Conservation (phyloP, 768 basidiomycete genomes). For the Russula earlei region DNA sequence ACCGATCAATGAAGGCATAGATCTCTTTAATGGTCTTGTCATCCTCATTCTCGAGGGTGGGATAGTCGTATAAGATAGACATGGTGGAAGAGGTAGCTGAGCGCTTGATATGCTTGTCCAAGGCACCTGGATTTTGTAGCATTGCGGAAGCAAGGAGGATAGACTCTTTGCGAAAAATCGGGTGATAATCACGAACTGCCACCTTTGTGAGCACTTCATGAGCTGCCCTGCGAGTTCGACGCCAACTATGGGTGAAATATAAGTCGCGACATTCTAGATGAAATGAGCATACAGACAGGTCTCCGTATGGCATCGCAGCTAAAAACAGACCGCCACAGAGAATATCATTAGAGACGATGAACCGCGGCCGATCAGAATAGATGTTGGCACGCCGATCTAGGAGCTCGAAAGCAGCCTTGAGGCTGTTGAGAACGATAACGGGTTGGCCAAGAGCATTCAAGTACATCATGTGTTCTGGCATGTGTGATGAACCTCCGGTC, state of each 20-base stretch:
- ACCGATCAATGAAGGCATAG: background rate
- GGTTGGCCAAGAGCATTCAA: constrained; percentile 1
- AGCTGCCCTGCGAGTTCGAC: background rate
- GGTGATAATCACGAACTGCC: background rate
- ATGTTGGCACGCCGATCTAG: constrained; percentile 28
- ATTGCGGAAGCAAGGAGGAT: background rate
- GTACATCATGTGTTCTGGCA: background rate
- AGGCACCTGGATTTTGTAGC: background rate
- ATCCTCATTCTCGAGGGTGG: background rate
- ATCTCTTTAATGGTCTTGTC: background rate
- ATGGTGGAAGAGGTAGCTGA: background rate
- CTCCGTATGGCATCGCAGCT: background rate
- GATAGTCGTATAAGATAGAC: background rate
- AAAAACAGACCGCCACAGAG: background rate
- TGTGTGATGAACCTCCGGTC: background rate
- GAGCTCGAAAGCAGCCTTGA: constrained; percentile 29
- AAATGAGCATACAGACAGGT: background rate
- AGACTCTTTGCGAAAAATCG: background rate
- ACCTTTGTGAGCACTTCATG: background rate
- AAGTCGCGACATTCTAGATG: background rate
- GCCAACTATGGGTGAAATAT: background rate
- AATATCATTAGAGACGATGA: constrained; percentile 28
- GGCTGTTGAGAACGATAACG: constrained; percentile 27
- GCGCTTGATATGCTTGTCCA: background rate
- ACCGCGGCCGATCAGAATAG: constrained; percentile 24